phyloP scores from a whole-genome alignment of 257 asterid species.

The Avicennia marina region DNA sequence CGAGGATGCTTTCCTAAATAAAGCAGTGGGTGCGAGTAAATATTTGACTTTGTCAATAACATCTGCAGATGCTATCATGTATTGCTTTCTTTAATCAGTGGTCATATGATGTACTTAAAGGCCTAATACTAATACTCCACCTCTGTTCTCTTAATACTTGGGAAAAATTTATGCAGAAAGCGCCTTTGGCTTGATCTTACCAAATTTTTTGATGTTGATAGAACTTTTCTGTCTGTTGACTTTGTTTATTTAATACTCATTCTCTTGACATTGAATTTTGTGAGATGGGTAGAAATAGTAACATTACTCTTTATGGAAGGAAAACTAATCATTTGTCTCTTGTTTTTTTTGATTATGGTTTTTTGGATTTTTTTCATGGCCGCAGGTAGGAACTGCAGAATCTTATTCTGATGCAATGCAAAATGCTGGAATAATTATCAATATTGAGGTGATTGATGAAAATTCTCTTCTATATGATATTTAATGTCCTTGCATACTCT shows the following conservation, averaged over 20 bases:
- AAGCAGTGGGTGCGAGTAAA: too few species aligned
- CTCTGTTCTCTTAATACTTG: too few species aligned
- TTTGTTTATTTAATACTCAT: not conserved
- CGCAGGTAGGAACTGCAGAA: conserved; percentile 74
- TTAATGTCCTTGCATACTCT: not conserved
- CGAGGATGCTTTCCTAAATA: too few species aligned
- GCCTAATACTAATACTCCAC: too few species aligned
- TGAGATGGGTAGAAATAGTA: not conserved
- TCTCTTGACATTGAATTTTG: not conserved
- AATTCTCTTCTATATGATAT: not conserved
- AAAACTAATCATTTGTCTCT: conserved; percentile 8
- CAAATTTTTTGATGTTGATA: too few species aligned
- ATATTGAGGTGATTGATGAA: conserved; percentile 53
- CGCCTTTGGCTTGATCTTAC: too few species aligned
- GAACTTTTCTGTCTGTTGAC: too few species aligned
- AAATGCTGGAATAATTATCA: conserved; percentile 65
- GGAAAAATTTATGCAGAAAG: too few species aligned
- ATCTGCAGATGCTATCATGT: too few species aligned
- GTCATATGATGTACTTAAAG: too few species aligned
- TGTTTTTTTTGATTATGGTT: conserved; percentile 5
- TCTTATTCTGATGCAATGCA: conserved; percentile 57
- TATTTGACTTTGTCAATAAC: too few species aligned
- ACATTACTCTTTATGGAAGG: not conserved
- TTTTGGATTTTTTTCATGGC: conserved; percentile 5
- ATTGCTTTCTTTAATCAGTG: too few species aligned